phyloP scores from a whole-genome alignment of 2,329 filamentous ascomycete genomes.

The Nectriaceae sp. region DNA sequence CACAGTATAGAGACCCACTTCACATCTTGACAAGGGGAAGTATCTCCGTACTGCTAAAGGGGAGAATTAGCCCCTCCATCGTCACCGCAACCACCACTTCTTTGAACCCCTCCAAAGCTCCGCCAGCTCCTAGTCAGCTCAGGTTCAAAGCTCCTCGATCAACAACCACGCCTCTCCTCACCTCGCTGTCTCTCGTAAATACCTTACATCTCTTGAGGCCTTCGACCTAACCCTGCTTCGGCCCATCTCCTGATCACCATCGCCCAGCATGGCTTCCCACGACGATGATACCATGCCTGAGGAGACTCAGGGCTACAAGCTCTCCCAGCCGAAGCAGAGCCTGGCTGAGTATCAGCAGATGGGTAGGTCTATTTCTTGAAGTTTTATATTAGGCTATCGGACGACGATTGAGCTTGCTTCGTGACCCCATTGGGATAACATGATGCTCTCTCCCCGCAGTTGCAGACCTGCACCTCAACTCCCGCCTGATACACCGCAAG shows the following conservation, averaged over 20 bases:
- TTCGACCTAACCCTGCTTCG: too few species aligned
- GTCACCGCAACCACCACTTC: slow-evolving; percentile 32
- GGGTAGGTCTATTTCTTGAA: slow-evolving; percentile 58
- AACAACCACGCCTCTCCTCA: neutral
- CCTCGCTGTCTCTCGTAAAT: neutral
- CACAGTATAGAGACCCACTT: neutral
- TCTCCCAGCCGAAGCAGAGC: slow-evolving; percentile 95
- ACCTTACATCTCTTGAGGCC: neutral
- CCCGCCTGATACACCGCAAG: neutral
- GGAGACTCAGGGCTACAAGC: slow-evolving; percentile 94
- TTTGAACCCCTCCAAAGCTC: slow-evolving; percentile 20
- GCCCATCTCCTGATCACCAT: slow-evolving; percentile 13
- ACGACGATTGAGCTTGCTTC: neutral
- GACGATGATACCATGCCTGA: slow-evolving; percentile 84
- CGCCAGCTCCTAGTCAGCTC: neutral
- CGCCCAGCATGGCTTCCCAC: slow-evolving; percentile 63
- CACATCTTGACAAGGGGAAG: neutral
- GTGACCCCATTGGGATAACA: too few species aligned
- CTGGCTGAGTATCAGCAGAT: slow-evolving; percentile 92
- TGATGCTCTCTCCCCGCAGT: slow-evolving; percentile 1
- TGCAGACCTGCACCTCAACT: too few species aligned
- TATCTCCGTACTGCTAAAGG: too few species aligned
- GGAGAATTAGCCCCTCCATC: slow-evolving; percentile 39
- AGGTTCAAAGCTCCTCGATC: neutral
- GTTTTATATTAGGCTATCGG: neutral